Evolutionary conservation across 108 stramenopile genomes (phyloP).

Genomic region (Pinguiococcus pyrenoidosus): DNA sequence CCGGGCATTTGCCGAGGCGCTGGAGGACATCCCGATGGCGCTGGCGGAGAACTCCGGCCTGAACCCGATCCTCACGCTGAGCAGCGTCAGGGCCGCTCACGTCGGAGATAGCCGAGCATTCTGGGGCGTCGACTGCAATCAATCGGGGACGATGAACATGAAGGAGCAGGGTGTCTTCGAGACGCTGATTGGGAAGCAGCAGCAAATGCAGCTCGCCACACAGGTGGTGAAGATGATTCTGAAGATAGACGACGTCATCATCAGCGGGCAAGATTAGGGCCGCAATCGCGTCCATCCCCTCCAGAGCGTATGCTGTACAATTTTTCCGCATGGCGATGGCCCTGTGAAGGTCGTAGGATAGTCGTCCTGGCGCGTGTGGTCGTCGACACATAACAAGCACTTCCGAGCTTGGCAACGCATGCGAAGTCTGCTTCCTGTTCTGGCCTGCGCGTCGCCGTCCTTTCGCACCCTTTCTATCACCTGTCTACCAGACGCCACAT

Average conservation of each 20-base stretch:
- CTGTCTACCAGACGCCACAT: no score
- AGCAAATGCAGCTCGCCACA: conserved; percentile 97
- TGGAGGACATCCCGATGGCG: conserved; percentile 97
- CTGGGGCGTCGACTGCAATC: conserved; percentile 78
- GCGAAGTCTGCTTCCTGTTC: no score
- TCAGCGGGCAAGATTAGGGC: no score
- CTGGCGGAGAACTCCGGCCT: conserved; percentile 96
- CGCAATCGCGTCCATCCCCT: no score
- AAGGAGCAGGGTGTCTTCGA: conserved; percentile 91
- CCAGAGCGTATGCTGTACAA: no score
- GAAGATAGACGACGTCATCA: conserved; percentile 97
- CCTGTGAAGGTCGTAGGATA: no score
- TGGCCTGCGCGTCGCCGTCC: no score
- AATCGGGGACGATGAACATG: conserved; percentile 61
- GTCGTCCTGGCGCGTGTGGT: no score
- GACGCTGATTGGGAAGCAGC: conserved; percentile 97
- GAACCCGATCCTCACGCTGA: conserved; percentile 86
- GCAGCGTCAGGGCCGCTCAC: conserved; percentile 83
- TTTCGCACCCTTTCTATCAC: no score
- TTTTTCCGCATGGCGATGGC: no score
- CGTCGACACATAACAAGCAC: no score
- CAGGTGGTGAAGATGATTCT: conserved; percentile 99
- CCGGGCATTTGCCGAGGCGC: conserved; percentile 94
- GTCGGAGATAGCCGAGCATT: conserved; percentile 63
- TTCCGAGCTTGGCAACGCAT: no score